Base-by-base conservation (phyloP, 2,329 filamentous ascomycete species). In the Colletotrichum australisinense region DNA sequence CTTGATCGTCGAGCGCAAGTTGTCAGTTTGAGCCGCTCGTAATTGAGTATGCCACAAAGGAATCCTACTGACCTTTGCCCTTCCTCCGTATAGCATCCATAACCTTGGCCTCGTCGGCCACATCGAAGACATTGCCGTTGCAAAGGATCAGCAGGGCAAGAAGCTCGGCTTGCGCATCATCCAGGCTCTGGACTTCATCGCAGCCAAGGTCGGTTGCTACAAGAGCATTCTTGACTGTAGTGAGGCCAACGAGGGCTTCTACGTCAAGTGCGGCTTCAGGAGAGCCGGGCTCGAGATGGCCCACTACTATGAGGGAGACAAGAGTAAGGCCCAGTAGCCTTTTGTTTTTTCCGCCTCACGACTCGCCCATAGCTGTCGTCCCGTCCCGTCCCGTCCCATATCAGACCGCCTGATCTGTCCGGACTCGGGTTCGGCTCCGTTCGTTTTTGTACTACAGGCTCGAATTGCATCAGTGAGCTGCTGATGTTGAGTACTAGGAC, bases 161-260 rank as follows among this genome's bases (percentile, higher is more conserved):
- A 98, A 98, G 86, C 88, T 98, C 56, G 97, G 97, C 5, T 86
- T 98, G 80, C 90, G 95, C 77, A 93, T 98, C 77, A 98, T 98
- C 79, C 94, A 98, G 85, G 95, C 96, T 8, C 89, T 99, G 80
- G 95, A 98, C 84, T 93, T 89, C 81, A 92, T 98, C 73, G 95
- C 95, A 68, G 91, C 94, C 81, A 90, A 95, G 81, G 92, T 97
- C 71, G 97, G 96, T 68, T 98, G 96, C 85, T 98, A 98, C 85
- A 98, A 97, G 93, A 95, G 92, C 76, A 98, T 99, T 78, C 90
- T 98, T 76, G 96, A 98, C 84, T 99, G 97, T 87, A 97, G 94
- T 77, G 96, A 98, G 84, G 91, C 93, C 78, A 99, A 98, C 82
- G 95, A 98, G 84, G 96, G 95, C 26, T 98, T 99, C 87, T 99